Base-by-base conservation (phyloP, 2,329 filamentous ascomycete genomes). In the Alternaria incomplexa region DNA sequence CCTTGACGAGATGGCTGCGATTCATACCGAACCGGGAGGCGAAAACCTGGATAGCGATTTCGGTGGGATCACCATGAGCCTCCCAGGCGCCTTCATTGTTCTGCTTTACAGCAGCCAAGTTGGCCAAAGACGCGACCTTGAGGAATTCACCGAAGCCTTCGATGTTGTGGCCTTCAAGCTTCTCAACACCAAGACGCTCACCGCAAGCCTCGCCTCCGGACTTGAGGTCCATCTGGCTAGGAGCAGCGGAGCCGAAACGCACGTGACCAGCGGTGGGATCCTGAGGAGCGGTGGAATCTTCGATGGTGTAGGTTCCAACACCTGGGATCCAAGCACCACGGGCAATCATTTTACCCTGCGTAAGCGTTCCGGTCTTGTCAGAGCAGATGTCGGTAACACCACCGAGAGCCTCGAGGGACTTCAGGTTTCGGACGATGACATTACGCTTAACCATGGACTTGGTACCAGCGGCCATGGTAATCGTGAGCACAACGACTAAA, bases 11-110 rank as follows among this genome's bases (percentile, higher is more conserved):
- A 9, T 81, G 80, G 15, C 84, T 81, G 9, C 86, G 84, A 63
- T 89, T 88, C 84, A 87, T 88, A 58, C 87, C 82, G 74, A 93
- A 93, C 12, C 90, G 87, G 45, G 86, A 87, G 9, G 89, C 89
- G 73, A 93, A 91, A 0, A 93, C 90, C 69, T 92, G 90, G 48
- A 93, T 90, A 2, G 90, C 90, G 63, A 93, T 91, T 69, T 93
- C 90, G 1, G 90, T 92, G 0, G 79, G 79, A 50, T 81, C 79
- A 13, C 79, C 79, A 30, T 76, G 76, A 4, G 79, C 77, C 36
- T 76, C 72, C 79, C 79, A 81, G 9, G 66, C 63, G 10, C 80
- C 78, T 44, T 82, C 77, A 1, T 81, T 80, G n/a, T 72, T 79
- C 48, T 81, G 79, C 48, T 81, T 81, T 5, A 89, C 81, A 4